These are phyloP conservation scores for Aspergillus fumigatus DNA, from an alignment of 2,329 filamentous ascomycete genomes.

Conservation along the genomic window DNA sequence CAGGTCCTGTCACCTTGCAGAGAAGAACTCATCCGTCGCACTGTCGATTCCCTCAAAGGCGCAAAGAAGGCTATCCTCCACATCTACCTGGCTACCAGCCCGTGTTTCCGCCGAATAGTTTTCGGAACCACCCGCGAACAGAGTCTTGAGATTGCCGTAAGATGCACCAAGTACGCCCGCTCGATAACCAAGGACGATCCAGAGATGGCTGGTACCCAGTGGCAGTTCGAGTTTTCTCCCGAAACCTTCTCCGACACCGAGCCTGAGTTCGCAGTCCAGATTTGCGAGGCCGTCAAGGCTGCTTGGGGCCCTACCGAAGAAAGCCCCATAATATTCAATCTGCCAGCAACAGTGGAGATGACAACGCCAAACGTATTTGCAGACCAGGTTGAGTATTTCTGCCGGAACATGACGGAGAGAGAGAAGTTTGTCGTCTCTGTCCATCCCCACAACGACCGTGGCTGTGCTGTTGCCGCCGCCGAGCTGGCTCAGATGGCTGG, in stretches of 20 bases:
- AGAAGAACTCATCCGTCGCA: slow-evolving; percentile 82
- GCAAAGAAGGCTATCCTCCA: slow-evolving; percentile 93
- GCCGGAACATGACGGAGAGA: slow-evolving; percentile 73
- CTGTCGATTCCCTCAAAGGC: slow-evolving; percentile 81
- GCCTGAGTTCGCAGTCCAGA: slow-evolving; percentile 73
- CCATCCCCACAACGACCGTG: slow-evolving; percentile 92
- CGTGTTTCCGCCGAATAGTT: slow-evolving; percentile 88
- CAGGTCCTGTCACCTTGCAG: slow-evolving; percentile 91
- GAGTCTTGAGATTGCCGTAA: slow-evolving; percentile 73
- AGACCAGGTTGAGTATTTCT: slow-evolving; percentile 96
- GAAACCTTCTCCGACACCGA: slow-evolving; percentile 81
- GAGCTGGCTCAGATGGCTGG: slow-evolving; percentile 96
- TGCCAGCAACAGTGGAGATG: slow-evolving; percentile 95
- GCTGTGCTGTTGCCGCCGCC: slow-evolving; percentile 81
- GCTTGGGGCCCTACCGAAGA: slow-evolving; percentile 81
- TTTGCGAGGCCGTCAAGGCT: slow-evolving; percentile 90
- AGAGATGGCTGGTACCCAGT: slow-evolving; percentile 50
- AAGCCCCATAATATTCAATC: slow-evolving; percentile 89
- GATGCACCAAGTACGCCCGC: slow-evolving; percentile 79
- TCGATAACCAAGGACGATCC: slow-evolving; percentile 82
- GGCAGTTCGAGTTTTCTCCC: slow-evolving; percentile 48
- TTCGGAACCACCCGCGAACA: slow-evolving; percentile 84
- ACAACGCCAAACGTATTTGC: slow-evolving; percentile 92
- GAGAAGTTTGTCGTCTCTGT: slow-evolving; percentile 86
- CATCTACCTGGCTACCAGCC: slow-evolving; percentile 92